A percentile compares a stretch with the other conserved stretches of the same genome.
phyloP scores from a whole-genome alignment of 805 yeast species.

The Metschnikowia baotianmanensis region DNA sequence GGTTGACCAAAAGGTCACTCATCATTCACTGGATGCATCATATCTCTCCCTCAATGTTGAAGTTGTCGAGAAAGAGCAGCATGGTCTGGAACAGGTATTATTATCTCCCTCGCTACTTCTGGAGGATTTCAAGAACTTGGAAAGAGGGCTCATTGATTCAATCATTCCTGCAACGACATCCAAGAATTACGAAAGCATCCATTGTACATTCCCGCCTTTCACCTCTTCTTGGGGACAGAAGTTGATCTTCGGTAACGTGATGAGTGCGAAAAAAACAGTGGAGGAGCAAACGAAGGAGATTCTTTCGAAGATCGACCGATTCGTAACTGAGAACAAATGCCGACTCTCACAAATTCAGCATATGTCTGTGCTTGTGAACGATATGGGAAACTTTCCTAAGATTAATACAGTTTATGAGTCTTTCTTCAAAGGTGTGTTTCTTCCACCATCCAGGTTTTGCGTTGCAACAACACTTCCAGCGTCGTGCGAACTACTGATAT shows the following conservation, averaged over 20 bases:
- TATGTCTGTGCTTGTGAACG: conserved; percentile 56
- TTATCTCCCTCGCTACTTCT: conserved; percentile 5
- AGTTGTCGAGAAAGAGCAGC: conserved; percentile 36
- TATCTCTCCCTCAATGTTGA: conserved; percentile 59
- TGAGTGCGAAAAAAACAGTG: conserved; percentile 17
- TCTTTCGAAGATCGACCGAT: conserved; percentile 44
- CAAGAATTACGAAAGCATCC: no score
- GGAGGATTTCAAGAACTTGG: not conserved
- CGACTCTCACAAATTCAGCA: conserved; percentile 55
- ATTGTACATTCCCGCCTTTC: not conserved
- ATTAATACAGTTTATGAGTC: conserved; percentile 61
- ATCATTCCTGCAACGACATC: not conserved
- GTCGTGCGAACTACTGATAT: conserved; percentile 48
- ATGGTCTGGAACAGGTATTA: not conserved
- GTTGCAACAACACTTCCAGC: conserved; percentile 56
- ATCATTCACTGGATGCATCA: conserved; percentile 67
- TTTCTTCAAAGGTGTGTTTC: conserved; percentile 52
- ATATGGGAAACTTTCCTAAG: conserved; percentile 61
- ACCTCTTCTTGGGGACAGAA: conserved; percentile 11
- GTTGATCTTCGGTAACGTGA: conserved; percentile 32
- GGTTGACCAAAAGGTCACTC: conserved; percentile 35
- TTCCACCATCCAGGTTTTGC: conserved; percentile 90
- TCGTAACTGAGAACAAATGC: no score
- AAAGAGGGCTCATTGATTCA: conserved; percentile 8
- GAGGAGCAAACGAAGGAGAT: conserved; percentile 47